These are phyloP conservation scores for Bretziella fagacearum DNA, from an alignment of 2,329 filamentous ascomycete genomes.

Conservation along the genomic window DNA sequence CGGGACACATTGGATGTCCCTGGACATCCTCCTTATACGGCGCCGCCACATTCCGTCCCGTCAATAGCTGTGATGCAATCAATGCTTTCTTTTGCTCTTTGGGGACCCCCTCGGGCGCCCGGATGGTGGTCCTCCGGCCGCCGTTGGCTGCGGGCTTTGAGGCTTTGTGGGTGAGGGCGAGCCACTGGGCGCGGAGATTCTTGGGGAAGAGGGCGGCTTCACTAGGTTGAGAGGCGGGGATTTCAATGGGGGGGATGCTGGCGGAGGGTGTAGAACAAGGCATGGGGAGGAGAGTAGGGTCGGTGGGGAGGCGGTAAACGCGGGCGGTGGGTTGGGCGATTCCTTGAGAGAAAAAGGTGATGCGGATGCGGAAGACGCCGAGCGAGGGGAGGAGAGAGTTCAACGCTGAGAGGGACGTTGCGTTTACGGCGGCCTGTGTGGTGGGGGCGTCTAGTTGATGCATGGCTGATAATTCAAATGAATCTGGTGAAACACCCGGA, in stretches of 20 bases:
- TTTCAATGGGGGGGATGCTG: conserved; percentile 24
- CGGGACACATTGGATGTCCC: conserved; percentile 51
- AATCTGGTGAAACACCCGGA: conserved; percentile 15
- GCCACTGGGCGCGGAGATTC: conserved; percentile 53
- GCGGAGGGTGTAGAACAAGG: neutral
- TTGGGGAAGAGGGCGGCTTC: conserved; percentile 23
- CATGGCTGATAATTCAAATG: conserved; percentile 12
- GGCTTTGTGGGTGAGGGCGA: conserved; percentile 28
- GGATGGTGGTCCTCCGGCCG: conserved; percentile 16
- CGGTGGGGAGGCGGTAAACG: conserved; percentile 66
- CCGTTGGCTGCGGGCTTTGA: conserved; percentile 15
- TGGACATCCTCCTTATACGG: conserved; percentile 26
- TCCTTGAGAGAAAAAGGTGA: conserved; percentile 54
- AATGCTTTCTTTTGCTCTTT: conserved; percentile 28
- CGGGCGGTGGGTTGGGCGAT: conserved; percentile 55
- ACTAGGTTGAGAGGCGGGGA: conserved; percentile 29
- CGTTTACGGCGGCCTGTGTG: conserved; percentile 14
- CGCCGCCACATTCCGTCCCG: conserved; percentile 20
- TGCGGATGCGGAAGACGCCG: conserved; percentile 40
- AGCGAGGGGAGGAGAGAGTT: neutral
- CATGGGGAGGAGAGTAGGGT: conserved; percentile 16
- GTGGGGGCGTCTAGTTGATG: conserved; percentile 14
- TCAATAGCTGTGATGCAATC: conserved; percentile 32
- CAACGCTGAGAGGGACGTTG: conserved; percentile 14
- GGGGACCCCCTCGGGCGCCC: conserved; percentile 14